These are phyloP conservation scores for Trametes sp. DNA, from an alignment of 1,284 basidiomycete species.

Conservation along the genomic window DNA sequence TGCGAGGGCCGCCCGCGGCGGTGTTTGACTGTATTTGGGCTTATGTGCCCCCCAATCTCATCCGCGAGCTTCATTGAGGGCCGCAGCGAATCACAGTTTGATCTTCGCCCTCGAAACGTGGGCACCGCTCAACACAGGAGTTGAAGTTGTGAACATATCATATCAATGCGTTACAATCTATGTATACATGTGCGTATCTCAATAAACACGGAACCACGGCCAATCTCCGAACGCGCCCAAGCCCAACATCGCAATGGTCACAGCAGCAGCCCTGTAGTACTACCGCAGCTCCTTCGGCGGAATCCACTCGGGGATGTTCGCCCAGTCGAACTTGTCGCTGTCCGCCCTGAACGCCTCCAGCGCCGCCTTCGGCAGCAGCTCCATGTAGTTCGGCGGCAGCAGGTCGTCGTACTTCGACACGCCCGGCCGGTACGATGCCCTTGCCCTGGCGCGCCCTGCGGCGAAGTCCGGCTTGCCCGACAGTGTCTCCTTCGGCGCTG, in stretches of 20 bases:
- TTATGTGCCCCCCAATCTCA: slow-evolving; percentile 7
- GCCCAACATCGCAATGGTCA: neutral
- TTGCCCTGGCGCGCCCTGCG: slow-evolving; percentile 45
- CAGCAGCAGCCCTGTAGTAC: neutral
- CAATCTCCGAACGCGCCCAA: neutral
- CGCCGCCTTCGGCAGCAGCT: slow-evolving; percentile 58
- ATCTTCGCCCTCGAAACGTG: neutral
- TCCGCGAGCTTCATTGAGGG: neutral
- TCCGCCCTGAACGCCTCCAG: slow-evolving; percentile 65
- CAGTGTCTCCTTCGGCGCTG: slow-evolving; percentile 6
- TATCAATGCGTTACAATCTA: neutral
- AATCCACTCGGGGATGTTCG: slow-evolving; percentile 77
- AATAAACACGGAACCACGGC: neutral
- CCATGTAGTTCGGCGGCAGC: slow-evolving; percentile 65
- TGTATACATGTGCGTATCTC: neutral
- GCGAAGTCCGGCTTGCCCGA: slow-evolving; percentile 53
- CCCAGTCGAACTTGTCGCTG: slow-evolving; percentile 71
- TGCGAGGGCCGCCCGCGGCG: neutral
- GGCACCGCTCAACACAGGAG: neutral
- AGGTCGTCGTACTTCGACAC: slow-evolving; percentile 62
- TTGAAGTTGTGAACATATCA: neutral
- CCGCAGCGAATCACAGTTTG: neutral
- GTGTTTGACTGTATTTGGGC: slow-evolving; percentile 24
- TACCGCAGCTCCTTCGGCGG: slow-evolving; percentile 77
- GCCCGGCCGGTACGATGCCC: slow-evolving; percentile 51